A percentile compares a stretch with the other conserved stretches of the same genome.
phyloP scores from a whole-genome alignment of 495 filamentous ascomycete genomes.

The Aspergillus funiculosus region DNA sequence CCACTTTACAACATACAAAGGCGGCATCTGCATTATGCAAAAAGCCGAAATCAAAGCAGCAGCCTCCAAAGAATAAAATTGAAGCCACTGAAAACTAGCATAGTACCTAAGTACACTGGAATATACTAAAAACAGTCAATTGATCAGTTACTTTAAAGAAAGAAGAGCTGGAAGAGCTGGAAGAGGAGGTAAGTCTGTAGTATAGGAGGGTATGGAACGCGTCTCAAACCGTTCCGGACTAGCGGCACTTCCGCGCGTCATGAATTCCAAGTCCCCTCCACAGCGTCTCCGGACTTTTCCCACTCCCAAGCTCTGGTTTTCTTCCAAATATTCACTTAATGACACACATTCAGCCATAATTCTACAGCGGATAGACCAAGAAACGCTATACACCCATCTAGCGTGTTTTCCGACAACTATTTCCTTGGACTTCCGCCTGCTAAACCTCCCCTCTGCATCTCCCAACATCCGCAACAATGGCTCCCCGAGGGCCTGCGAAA shows the following conservation, averaged over 20 bases:
- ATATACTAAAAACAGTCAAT: no score
- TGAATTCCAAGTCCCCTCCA: slow-evolving; percentile 34
- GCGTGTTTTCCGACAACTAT: background rate
- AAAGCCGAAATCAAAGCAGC: no score
- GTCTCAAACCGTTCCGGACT: slow-evolving; percentile 37
- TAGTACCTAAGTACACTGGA: no score
- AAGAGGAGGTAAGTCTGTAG: background rate
- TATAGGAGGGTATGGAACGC: slow-evolving; percentile 23
- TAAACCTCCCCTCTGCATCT: slow-evolving; percentile 5
- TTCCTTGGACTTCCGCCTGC: background rate
- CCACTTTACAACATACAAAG: no score
- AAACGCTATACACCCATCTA: no score
- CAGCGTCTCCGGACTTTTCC: slow-evolving; percentile 14
- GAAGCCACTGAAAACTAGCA: no score
- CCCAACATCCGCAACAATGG: slow-evolving; percentile 31
- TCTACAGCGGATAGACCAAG: background rate
- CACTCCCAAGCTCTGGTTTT: background rate
- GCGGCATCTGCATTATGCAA: no score
- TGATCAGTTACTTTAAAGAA: no score
- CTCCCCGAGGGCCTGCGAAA: slow-evolving; percentile 43
- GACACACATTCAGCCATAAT: background rate
- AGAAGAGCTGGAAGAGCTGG: background rate
- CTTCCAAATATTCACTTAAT: background rate
- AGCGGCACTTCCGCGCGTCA: slow-evolving; percentile 34
- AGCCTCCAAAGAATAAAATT: no score